Evolutionary conservation across 768 basidiomycete genomes (phyloP), one percentile per base, ranked within the genome.

Genomic region (Melanogaster broomeanus): DNA sequence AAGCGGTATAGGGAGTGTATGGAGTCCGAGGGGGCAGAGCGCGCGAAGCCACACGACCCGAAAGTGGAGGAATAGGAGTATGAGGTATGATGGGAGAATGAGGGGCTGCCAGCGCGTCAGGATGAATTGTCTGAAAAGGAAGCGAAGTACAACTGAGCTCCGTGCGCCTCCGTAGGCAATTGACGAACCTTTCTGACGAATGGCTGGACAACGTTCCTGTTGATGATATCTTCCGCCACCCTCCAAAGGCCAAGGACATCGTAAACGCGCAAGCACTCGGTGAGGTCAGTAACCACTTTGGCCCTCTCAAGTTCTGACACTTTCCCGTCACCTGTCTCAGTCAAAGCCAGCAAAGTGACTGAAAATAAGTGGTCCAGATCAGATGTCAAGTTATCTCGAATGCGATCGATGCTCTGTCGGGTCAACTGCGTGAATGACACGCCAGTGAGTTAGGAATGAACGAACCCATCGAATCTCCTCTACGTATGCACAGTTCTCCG

Each of bases 331-430:
- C 69, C 71, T 49, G 77, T 79, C 21, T 76, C 69, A 1, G 77
- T 77, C 47, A 90, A 67, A 4, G 79, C 60, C 4, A 72, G 53
- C 33, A 96, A 67, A 3, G 83, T 82, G 6, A 77, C 72, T 2
- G 84, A 77, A 63, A 97, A 93, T 7, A 95, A 69, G 54, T 87
- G 83, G 57, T 97, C 88, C 8, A 98, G 80, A 64, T 96, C 93
- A 4, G 85, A 87, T 3, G 88, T 90, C 21, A 99, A 71, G 0
- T 93, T 92, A 13, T 87, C 83, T 53, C 87, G 85, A 58, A 98
- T 88, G 16, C 88, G 81, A 57, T 89, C 85, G 44, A 98, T 83
- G 41, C 90, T 82, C 96, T 87, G 43, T 80, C 44, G 45, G 39
- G 47, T 12, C n/a, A 44, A 47, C 34, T 33, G 24, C 58, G 61